A percentile compares a stretch with the other conserved stretches of the same genome.
phyloP scores from a whole-genome alignment of 116 monocot species.

The Posidonia oceanica region DNA sequence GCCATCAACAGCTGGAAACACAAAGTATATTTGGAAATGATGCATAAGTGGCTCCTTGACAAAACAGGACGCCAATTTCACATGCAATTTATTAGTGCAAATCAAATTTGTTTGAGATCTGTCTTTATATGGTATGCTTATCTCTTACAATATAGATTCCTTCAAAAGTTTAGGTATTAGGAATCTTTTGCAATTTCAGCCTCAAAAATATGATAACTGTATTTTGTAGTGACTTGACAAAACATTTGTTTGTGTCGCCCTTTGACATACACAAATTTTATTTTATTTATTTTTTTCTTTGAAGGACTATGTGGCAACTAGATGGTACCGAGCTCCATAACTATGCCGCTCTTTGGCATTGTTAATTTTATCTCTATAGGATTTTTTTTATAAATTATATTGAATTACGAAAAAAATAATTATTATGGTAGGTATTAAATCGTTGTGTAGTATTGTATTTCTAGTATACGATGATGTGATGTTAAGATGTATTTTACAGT shows the following conservation, averaged over 20 bases:
- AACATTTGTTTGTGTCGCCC: background rate
- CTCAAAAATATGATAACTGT: background rate
- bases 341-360: constrained; percentile 65
- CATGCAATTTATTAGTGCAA: background rate
- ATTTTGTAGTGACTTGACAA: background rate
- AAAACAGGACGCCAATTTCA: too few relatives aligned
- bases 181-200: background rate
- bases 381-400: too few relatives aligned
- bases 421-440: too few relatives aligned
- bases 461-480: too few relatives aligned
- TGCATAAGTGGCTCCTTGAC: too few relatives aligned
- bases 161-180: background rate
- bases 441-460: too few relatives aligned
- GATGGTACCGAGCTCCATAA: constrained; percentile 72
- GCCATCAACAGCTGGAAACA: too few relatives aligned
- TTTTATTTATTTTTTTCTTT: constrained; percentile 7
- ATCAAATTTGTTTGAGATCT: background rate
- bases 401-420: too few relatives aligned
- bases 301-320: constrained; percentile 64
- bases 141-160: background rate
- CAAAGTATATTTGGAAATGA: too few relatives aligned
- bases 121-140: background rate
- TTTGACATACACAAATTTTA: background rate
- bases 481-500: too few relatives aligned
- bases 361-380: too few relatives aligned